Percentiles rank a stretch among this genome's conserved stretches.
phyloP scores from a whole-genome alignment of 306 rosid genomes.

The Vachellia pachyceras region DNA sequence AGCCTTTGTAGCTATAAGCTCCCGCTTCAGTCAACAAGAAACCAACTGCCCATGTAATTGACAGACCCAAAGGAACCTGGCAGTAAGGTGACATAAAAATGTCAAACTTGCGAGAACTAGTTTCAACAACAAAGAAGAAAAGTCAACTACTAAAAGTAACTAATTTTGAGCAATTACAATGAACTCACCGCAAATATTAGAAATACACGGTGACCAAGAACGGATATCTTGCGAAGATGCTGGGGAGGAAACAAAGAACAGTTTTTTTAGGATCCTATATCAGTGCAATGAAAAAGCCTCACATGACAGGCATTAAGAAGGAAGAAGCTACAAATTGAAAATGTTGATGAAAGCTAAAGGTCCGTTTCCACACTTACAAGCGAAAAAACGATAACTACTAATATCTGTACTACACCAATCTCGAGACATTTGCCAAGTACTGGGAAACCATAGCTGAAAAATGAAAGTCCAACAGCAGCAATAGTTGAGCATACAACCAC shows the following conservation, averaged over 20 bases:
- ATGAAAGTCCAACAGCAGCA: conserved; percentile 99
- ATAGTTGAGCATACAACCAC: conserved; percentile 95
- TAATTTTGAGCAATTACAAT: neutral
- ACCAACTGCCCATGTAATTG: conserved; percentile 92
- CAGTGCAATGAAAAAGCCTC: conserved; percentile 18
- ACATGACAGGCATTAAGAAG: neutral
- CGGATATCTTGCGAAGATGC: conserved; percentile 94
- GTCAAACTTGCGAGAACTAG: conserved; percentile 30
- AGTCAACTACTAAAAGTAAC: conserved; percentile 24
- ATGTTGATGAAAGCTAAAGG: neutral
- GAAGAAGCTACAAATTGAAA: neutral
- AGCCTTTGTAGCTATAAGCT: conserved; percentile 85
- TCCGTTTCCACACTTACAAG: conserved; percentile 69
- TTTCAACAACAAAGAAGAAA: conserved; percentile 26
- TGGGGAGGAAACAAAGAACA: conserved; percentile 42
- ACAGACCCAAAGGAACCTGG: conserved; percentile 97
- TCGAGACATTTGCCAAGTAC: conserved; percentile 90
- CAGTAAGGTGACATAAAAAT: conserved; percentile 38
- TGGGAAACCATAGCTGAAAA: conserved; percentile 93
- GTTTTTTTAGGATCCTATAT: conserved; percentile 27
- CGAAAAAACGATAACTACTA: conserved; percentile 79
- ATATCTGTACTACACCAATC: conserved; percentile 93
- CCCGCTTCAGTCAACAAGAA: conserved; percentile 90
- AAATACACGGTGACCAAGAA: conserved; percentile 94
- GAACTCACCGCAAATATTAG: conserved; percentile 89